Evolutionary conservation across 2,329 filamentous ascomycete genomes (phyloP), one percentile per base, ranked within the genome.

Genomic region (Chaetomium globosum): DNA sequence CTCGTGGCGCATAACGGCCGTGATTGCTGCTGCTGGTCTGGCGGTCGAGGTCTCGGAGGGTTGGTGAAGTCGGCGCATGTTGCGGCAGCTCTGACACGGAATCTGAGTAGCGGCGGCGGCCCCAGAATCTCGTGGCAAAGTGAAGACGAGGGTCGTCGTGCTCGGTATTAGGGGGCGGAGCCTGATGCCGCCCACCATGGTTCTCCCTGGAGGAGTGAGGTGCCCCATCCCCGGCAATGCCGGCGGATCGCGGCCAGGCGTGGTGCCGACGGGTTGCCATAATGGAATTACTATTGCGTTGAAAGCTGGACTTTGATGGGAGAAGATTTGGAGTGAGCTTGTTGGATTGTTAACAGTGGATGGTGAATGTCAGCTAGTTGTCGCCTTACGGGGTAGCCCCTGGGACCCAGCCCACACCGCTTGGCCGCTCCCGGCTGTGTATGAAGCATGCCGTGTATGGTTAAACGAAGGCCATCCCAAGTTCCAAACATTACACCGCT

Each of bases 61-160:
- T 19, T 13, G n/a, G 31, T 43, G 16, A 19, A 3, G 51, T 53
- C 48, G 46, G 12, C 21, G 13, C 12, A 39, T 23, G 31, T 6
- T 31, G 31, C 21, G 52, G 46, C 16, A 51, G 7, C 12, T 55
- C 28, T 16, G 52, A n/a, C 31, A 23, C 26, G 30, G 57, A 56
- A 19, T 65, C 63, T 4, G 57, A 60, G n/a, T 31, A 60, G 30
- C 58, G 57, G 33, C 63, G 63, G 9, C n/a, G 39, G 28, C 57
- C 51, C 52, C 57, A 61, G 39, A 57, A 56, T 6, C 2, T 28
- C 1, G 16, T 23, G 21, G 43, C 52, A 19, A 61, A 55, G 16
- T 52, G 57, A 10, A 5, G 4, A 1, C 31, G 58, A 3, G 62
- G 39, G 57, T 55, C 43, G 26, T 31, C 13, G 43, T 23, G 23